These are phyloP conservation scores for Phragmites australis DNA, from an alignment of 176 grass and related monocot genomes.

Conservation along the genomic window DNA sequence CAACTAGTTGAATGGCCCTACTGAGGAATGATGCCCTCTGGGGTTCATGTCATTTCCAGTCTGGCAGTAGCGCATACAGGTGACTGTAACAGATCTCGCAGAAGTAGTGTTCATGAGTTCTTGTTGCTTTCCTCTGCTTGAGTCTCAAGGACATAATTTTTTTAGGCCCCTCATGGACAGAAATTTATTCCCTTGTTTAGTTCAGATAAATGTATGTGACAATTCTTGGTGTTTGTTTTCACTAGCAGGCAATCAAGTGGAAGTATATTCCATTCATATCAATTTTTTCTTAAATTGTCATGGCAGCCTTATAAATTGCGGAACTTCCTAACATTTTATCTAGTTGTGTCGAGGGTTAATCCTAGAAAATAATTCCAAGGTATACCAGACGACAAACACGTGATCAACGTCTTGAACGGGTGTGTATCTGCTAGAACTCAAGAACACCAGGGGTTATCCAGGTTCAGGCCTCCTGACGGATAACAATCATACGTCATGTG, in stretches of 20 bases:
- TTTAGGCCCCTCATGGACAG: too few relatives aligned
- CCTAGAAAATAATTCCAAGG: too few relatives aligned
- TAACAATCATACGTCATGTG: too few relatives aligned
- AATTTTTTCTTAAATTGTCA: not conserved
- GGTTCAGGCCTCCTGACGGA: too few relatives aligned
- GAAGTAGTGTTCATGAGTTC: slow-evolving; percentile 9
- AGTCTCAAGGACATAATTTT: not conserved
- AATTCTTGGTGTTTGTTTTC: not conserved
- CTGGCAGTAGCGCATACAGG: slow-evolving; percentile 35
- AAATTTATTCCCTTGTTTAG: not conserved
- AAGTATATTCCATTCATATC: not conserved
- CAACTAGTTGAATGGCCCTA: slow-evolving; percentile 28
- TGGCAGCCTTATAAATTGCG: not conserved
- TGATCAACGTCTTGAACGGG: too few relatives aligned
- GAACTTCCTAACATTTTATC: not conserved
- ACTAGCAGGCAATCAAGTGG: not conserved
- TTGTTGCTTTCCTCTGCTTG: slow-evolving; percentile 12
- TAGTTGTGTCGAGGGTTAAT: too few relatives aligned
- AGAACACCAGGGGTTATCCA: too few relatives aligned
- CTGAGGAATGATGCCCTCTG: slow-evolving; percentile 24
- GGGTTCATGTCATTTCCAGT: slow-evolving; percentile 40
- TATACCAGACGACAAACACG: too few relatives aligned
- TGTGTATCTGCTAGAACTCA: too few relatives aligned
- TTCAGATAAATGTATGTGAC: not conserved
- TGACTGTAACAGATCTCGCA: slow-evolving; percentile 9